These are phyloP conservation scores for Thalia dealbata DNA, from an alignment of 176 grass and related monocot genomes.

Conservation along the genomic window DNA sequence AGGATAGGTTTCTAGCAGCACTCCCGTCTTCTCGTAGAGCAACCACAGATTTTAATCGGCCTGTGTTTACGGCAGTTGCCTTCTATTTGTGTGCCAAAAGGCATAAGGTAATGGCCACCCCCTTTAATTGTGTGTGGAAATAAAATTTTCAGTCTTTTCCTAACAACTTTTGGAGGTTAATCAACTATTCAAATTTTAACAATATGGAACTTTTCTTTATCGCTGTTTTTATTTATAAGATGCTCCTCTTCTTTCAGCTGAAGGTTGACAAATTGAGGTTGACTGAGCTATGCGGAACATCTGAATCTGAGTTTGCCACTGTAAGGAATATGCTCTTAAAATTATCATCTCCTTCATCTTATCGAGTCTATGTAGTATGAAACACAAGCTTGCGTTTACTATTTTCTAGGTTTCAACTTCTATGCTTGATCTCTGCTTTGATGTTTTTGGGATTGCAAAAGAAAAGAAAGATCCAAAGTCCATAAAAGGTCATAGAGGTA, in stretches of 20 bases:
- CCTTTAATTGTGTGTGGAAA: not conserved
- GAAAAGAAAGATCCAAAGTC: slow-evolving; percentile 86
- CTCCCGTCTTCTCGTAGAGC: slow-evolving; percentile 64
- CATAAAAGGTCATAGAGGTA: slow-evolving; percentile 91
- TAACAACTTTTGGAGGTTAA: too few species aligned
- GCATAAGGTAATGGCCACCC: slow-evolving; percentile 52
- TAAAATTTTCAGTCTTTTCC: too few species aligned
- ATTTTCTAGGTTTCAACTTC: slow-evolving; percentile 68
- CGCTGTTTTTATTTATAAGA: not conserved
- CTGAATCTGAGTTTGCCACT: slow-evolving; percentile 74
- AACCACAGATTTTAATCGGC: slow-evolving; percentile 66
- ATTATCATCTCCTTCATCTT: not conserved
- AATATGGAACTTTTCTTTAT: not conserved
- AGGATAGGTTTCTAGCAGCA: slow-evolving; percentile 69
- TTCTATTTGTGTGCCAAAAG: slow-evolving; percentile 95
- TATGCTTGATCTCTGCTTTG: slow-evolving; percentile 88
- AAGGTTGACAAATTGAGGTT: slow-evolving; percentile 94
- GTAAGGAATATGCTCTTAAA: slow-evolving; percentile 20
- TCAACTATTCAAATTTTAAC: too few species aligned
- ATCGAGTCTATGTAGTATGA: not conserved
- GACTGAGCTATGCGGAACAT: slow-evolving; percentile 78
- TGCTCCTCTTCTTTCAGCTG: slow-evolving; percentile 34
- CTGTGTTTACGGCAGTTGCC: slow-evolving; percentile 76
- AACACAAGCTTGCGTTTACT: not conserved
- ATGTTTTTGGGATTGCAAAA: slow-evolving; percentile 83